Base-by-base conservation (phyloP, 2,329 filamentous ascomycete genomes). In the Fusarium piperis region DNA sequence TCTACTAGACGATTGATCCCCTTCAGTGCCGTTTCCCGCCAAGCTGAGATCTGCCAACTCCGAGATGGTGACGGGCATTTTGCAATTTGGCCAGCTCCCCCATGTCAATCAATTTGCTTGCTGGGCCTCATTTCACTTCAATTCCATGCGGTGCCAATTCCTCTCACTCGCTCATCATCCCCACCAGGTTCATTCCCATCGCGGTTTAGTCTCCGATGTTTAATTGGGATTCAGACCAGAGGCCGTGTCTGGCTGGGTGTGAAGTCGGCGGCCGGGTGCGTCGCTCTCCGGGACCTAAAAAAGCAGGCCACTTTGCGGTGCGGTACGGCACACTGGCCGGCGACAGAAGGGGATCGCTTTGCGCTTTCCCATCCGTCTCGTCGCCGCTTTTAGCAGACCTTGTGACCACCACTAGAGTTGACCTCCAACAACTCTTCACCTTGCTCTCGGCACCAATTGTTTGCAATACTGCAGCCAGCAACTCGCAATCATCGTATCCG, bases 231-330 rank as follows among this genome's bases (percentile, higher is more conserved):
- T 56, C 64, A 51, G 32, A 23, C n/a, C n/a, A n/a, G 23, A 36
- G 18, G 18, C 32, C 33, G 33, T 59, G 51, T 44, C 65, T 56
- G 57, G 58, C 3, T 58, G n/a, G n/a, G 41, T 59, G 41, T 38
- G 57, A 62, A 39, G 44, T 67, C 38, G 38, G 66, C 67, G 62
- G 63, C 59, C 55, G 63, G 61, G 55, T 65, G 33, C 44, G 60
- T 69, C 61, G 48, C 53, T 60, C 55, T 70, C 62, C 67, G 61
- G 58, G 60, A 68, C 57, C 60, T 57, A 28, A 52, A 67, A 63
- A 75, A 66, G 32, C 70, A 73, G 71, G 61, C 68, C 74, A 72
- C 64, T 68, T 59, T 61, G 33, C 36, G 28, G 33, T 35, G 33
- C 32, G 28, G 32, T 36, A 30, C 32, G 28, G 33, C 23, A 33